Base-by-base conservation (phyloP, 2,329 filamentous ascomycete genomes). In the Fusarium piperis region DNA sequence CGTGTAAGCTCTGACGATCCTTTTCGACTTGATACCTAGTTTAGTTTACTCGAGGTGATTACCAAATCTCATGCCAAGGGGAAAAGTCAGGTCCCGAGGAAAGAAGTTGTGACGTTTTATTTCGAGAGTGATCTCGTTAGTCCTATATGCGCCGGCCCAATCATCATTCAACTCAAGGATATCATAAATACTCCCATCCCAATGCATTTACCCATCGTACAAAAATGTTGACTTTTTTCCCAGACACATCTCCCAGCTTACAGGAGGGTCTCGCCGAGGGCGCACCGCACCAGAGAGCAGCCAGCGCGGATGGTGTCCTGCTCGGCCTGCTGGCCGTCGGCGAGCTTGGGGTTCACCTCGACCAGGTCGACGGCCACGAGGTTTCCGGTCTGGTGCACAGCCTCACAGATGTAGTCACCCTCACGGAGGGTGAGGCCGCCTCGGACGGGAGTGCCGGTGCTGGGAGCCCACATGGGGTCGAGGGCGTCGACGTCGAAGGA, bases 401-500 rank as follows among this genome's bases (percentile, higher is more conserved):
- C 91, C 84, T 95, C 96, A 77, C 94, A 97, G 82, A 99, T 98
- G 84, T 94, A 99, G 82, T 98, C 96, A 41, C 96, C 96, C 85
- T 99, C 96, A 62, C 96, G 90, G 76, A 99, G 87, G 4, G 96
- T 99, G 80, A 99, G 83, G 1, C 96, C 96, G 44, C 96, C 96
- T 77, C 96, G 89, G 33, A 99, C 96, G 0, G 96, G 94, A 4
- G 96, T 98, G 18, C 96, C 96, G 0, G 96, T 99, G 81, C 93
- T 96, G 26, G 96, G 96, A 39, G 96, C 96, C 92, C 94, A 98
- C 88, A 94, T 92, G 30, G 96, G 96, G 81, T 99, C 96, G 67
- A 98, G 88, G 26, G 95, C 96, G 81, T 99, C 96, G 74, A 99
- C 94, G 80, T 99, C 96, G 78, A 99, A 98, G 38, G 94, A 97